phyloP scores from a whole-genome alignment of 2,329 filamentous ascomycete species.

The Cordyceps cicadae region DNA sequence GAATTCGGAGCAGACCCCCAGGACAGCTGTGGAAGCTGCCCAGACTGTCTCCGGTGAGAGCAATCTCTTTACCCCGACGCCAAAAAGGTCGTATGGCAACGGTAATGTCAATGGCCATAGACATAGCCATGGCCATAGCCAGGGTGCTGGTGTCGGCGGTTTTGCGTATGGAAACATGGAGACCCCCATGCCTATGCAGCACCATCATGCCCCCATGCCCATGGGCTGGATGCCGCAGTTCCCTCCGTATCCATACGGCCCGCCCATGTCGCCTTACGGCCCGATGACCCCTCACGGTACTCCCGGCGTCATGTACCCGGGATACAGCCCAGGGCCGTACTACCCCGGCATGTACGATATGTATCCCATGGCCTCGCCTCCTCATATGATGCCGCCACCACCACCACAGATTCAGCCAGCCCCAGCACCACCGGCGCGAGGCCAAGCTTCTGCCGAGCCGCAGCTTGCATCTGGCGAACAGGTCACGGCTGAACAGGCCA shows the following conservation, averaged over 20 bases:
- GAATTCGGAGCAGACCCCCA: not conserved
- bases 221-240: slow-evolving; percentile 18
- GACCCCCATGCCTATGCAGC: slow-evolving; percentile 5
- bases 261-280: slow-evolving; percentile 11
- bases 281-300: slow-evolving; percentile 17
- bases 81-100: slow-evolving; percentile 1
- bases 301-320: slow-evolving; percentile 16
- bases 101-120: not conserved
- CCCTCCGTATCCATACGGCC: slow-evolving; percentile 9
- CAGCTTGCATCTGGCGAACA: not conserved
- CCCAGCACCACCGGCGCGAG: not conserved
- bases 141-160: not conserved
- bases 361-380: slow-evolving; percentile 14
- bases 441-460: not conserved
- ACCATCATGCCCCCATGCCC: not conserved
- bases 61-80: slow-evolving; percentile 1
- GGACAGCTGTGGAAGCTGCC: not conserved
- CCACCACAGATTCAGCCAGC: not conserved
- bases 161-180: slow-evolving; percentile 9
- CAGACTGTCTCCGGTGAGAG: not conserved
- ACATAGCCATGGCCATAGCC: no score
- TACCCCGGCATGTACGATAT: slow-evolving; percentile 17
- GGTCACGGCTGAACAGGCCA: slow-evolving; percentile 27
- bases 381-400: slow-evolving; percentile 17
- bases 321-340: slow-evolving; percentile 16